Evolutionary conservation across 1,284 basidiomycete species (phyloP).

Genomic region (Meira miltonrushii): DNA sequence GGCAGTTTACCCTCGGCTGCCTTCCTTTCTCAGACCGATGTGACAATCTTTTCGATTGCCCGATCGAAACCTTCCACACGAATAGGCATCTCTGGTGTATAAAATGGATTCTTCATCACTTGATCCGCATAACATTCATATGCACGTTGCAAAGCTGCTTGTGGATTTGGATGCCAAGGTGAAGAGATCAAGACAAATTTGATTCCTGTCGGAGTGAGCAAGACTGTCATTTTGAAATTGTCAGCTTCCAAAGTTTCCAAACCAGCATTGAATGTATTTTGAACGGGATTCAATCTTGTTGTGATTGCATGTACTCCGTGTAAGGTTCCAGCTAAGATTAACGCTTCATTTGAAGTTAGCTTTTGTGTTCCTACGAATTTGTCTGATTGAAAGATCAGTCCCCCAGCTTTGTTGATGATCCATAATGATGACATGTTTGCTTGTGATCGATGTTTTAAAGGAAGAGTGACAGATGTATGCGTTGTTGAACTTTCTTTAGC

Average conservation of each 20-base stretch:
- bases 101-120: conserved; percentile 99
- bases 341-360: conserved; percentile 87
- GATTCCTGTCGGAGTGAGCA: conserved; percentile 90
- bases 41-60: conserved; percentile 51
- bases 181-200: conserved; percentile 91
- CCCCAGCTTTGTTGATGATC: conserved; percentile 99
- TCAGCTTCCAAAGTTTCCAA: conserved; percentile 89
- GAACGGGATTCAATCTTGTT: conserved; percentile 77
- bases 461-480: no score
- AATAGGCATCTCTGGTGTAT: conserved; percentile 98
- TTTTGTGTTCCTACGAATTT: conserved; percentile 56
- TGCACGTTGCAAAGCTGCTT: conserved; percentile 61
- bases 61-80: conserved; percentile 81
- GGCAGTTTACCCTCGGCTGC: no score
- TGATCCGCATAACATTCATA: conserved; percentile 88
- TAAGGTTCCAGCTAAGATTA: conserved; percentile 91
- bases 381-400: conserved; percentile 85
- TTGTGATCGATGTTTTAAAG: no score
- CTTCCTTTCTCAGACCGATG: neutral
- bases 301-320: conserved; percentile 99
- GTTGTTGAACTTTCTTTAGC: no score
- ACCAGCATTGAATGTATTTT: conserved; percentile 57
- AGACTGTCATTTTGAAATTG: conserved; percentile 80
- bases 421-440: conserved; percentile 59
- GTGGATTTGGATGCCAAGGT: conserved; percentile 63